Evolutionary conservation across 306 rosid genomes (phyloP).

Genomic region (Acacia acuminata): DNA sequence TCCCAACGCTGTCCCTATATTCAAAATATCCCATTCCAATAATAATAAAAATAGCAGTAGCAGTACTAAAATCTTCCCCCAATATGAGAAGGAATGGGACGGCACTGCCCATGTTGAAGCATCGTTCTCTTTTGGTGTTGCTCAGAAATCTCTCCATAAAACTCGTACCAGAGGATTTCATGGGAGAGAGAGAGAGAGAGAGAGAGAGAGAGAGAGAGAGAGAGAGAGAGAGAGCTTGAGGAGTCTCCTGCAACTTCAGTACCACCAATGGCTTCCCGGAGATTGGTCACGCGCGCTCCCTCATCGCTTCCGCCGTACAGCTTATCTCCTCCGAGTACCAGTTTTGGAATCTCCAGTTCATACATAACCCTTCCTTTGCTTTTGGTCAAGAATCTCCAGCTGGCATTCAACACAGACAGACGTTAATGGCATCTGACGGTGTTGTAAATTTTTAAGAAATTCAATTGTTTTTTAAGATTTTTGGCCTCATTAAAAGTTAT

Average conservation of each 20-base stretch:
- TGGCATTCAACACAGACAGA: no score
- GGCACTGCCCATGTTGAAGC: conserved; percentile 29
- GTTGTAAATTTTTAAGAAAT: no score
- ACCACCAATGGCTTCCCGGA: conserved; percentile 89
- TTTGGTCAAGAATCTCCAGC: no score
- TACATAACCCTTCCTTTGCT: no score
- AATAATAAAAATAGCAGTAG: background rate
- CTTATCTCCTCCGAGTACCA: conserved; percentile 52
- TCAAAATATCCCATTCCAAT: background rate
- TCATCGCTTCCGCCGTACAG: conserved; percentile 61
- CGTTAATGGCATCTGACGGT: no score
- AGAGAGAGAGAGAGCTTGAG: background rate
- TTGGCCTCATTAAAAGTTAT: no score
- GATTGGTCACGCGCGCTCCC: conserved; percentile 85
- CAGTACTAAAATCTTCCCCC: no score
- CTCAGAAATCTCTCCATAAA: conserved; percentile 36
- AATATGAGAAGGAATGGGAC: conserved; percentile 43
- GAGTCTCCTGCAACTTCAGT: conserved; percentile 90
- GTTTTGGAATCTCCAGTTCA: conserved; percentile 59
- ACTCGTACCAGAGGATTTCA: conserved; percentile 39
- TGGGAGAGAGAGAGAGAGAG: no score
- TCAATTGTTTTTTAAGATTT: no score
- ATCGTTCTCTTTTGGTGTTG: conserved; percentile 46
- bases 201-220: no score
- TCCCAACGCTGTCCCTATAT: conserved; percentile 40